A percentile compares a stretch with the other conserved stretches of the same genome.
These are phyloP conservation scores for Fusarium miscanthi DNA, from an alignment of 2,329 filamentous ascomycete genomes.

Conservation along the genomic window DNA sequence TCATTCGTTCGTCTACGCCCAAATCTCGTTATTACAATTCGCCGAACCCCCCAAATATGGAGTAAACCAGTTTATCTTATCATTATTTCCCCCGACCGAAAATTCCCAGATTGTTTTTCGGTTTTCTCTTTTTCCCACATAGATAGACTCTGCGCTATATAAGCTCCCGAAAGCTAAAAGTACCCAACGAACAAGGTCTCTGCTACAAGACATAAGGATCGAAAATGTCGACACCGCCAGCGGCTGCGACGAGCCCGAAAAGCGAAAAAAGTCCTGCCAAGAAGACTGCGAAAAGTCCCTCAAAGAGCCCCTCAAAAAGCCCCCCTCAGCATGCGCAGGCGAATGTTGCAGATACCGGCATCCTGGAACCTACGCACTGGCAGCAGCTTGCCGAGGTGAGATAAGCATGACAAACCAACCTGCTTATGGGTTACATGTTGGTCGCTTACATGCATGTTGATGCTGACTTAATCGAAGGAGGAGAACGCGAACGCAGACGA, in stretches of 20 bases:
- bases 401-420: neutral
- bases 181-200: neutral
- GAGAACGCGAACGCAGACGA: neutral
- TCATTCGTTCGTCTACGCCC: neutral
- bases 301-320: slow-evolving; percentile 12
- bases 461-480: neutral
- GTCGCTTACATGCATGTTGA: neutral
- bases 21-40: neutral
- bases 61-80: neutral
- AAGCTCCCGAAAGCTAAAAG: neutral
- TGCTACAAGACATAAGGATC: neutral
- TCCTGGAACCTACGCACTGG: slow-evolving; percentile 15
- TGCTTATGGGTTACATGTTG: neutral
- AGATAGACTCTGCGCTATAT: neutral
- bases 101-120: neutral
- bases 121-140: neutral
- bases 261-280: neutral
- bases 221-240: slow-evolving; percentile 15
- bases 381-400: slow-evolving; percentile 19
- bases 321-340: slow-evolving; percentile 1
- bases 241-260: slow-evolving; percentile 11
- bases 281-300: neutral
- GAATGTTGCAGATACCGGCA: neutral
- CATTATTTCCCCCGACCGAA: neutral
- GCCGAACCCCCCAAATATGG: neutral